phyloP scores from a whole-genome alignment of 1,284 basidiomycete genomes.

The Macrocystidia cucumis region DNA sequence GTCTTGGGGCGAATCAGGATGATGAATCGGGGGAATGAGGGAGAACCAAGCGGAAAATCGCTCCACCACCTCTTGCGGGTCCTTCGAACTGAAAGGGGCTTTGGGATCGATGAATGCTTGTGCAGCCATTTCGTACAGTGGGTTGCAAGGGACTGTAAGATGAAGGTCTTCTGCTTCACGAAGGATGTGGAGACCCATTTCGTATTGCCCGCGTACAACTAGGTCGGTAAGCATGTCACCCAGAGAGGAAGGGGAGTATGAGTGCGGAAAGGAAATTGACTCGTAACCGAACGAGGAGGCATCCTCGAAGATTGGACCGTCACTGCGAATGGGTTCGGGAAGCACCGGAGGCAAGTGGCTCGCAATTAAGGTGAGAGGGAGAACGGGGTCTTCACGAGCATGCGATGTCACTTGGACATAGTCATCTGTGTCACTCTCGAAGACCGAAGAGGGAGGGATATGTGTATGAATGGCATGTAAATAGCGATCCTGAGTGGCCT shows the following conservation, averaged over 20 bases:
- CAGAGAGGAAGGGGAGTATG: constrained; percentile 8
- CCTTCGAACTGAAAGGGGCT: constrained; percentile 4
- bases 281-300: constrained; percentile 15
- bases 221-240: constrained; percentile 15
- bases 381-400: constrained; percentile 11
- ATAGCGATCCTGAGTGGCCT: constrained; percentile 1
- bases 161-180: constrained; percentile 21
- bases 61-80: constrained; percentile 10
- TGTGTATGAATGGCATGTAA: background rate
- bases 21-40: constrained; percentile 17
- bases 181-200: constrained; percentile 23
- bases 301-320: constrained; percentile 26
- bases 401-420: constrained; percentile 13
- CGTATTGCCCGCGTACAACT: constrained; percentile 14
- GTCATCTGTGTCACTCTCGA: constrained; percentile 22
- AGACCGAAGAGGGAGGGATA: constrained; percentile 10
- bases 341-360: constrained; percentile 20
- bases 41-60: constrained; percentile 24
- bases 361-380: constrained; percentile 18
- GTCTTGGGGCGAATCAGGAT: background rate
- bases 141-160: constrained; percentile 18
- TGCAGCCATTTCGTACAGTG: constrained; percentile 20
- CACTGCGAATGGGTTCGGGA: constrained; percentile 16
- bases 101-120: constrained; percentile 11
- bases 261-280: background rate